A percentile compares a stretch with the other conserved stretches of the same genome.
Evolutionary conservation across 768 basidiomycete genomes (phyloP).

Genomic region (Boletus rubropictus): DNA sequence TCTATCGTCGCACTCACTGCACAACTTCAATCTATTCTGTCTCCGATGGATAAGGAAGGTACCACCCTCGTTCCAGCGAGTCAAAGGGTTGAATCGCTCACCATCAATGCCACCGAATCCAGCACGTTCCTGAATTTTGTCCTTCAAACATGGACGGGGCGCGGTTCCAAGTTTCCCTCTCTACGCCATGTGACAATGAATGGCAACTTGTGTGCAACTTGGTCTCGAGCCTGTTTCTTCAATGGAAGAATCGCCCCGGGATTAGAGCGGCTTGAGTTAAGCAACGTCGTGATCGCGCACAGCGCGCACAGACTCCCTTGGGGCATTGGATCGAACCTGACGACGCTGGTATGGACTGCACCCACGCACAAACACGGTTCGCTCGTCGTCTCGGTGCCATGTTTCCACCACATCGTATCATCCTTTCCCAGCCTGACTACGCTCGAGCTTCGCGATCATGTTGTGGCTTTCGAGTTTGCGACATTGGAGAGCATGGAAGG

Average conservation of each 20-base stretch:
- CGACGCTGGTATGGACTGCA: slow-evolving; percentile 22
- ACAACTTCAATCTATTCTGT: slow-evolving; percentile 16
- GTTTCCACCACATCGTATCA: slow-evolving; percentile 15
- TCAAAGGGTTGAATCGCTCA: slow-evolving; percentile 12
- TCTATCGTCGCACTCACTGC: slow-evolving; percentile 13
- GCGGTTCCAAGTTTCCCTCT: slow-evolving; percentile 8
- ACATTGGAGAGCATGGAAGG: slow-evolving; percentile 2
- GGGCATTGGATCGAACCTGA: slow-evolving; percentile 13
- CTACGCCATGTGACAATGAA: slow-evolving; percentile 8
- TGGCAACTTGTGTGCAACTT: slow-evolving; percentile 14
- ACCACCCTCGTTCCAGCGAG: slow-evolving; percentile 2
- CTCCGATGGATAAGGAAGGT: not conserved
- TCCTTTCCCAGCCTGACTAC: slow-evolving; percentile 18
- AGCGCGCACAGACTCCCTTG: slow-evolving; percentile 5
- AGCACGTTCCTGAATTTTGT: slow-evolving; percentile 16
- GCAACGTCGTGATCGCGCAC: slow-evolving; percentile 15
- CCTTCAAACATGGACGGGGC: slow-evolving; percentile 16
- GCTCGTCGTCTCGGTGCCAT: slow-evolving; percentile 11
- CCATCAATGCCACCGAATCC: slow-evolving; percentile 14
- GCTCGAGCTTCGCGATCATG: slow-evolving; percentile 17
- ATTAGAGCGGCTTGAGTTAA: slow-evolving; percentile 14
- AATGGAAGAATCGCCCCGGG: slow-evolving; percentile 11
- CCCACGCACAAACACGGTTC: slow-evolving; percentile 5
- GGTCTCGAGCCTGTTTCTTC: slow-evolving; percentile 20
- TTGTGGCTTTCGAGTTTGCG: slow-evolving; percentile 8